Conservation (phyloP, 225 moss, liverwort and hornwort genomes). For the Lunularia cruciata region DNA sequence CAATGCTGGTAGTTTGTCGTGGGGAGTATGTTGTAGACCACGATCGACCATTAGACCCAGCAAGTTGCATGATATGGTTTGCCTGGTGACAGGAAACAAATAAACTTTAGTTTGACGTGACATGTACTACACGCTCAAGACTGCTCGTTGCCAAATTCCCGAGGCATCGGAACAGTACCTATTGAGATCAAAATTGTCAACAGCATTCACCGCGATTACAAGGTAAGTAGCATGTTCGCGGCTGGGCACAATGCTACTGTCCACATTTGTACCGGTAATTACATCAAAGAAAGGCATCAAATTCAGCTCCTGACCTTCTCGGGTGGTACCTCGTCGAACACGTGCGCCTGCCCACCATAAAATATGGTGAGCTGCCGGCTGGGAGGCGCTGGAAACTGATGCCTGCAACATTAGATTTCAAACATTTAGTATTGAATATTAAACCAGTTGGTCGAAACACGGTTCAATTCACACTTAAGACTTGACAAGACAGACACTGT, state of each 20-base stretch:
- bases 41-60: constrained; percentile 89
- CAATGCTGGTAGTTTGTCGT: constrained; percentile 60
- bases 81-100: constrained; percentile 42
- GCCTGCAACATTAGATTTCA: constrained; percentile 46
- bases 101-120: no score
- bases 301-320: constrained; percentile 75
- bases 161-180: no score
- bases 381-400: constrained; percentile 64
- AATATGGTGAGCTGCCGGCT: constrained; percentile 96
- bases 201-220: no score
- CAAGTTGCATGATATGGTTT: constrained; percentile 79
- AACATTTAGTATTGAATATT: neutral
- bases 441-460: neutral
- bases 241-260: no score
- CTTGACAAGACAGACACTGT: no score
- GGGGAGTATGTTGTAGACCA: constrained; percentile 97
- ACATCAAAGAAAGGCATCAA: no score
- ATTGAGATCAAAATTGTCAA: no score
- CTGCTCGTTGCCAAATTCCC: no score
- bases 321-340: constrained; percentile 92
- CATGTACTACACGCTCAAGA: no score
- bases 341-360: constrained; percentile 96
- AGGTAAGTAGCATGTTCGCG: no score
- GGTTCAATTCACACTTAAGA: no score
- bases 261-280: no score